Evolutionary conservation across 306 rosid genomes (phyloP).

Genomic region (Morella rubra): DNA sequence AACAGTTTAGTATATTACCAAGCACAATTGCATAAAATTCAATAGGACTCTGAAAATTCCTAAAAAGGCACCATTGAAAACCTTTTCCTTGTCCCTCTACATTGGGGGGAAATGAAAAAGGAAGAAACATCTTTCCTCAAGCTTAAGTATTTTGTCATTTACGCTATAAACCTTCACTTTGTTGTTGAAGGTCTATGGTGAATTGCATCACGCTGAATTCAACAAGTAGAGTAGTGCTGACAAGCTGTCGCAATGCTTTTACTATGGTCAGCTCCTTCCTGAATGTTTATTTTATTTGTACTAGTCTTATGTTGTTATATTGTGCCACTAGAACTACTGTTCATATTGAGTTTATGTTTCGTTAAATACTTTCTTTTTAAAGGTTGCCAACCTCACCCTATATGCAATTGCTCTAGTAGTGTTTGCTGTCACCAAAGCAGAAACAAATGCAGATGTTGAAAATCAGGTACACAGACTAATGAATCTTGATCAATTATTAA

Average conservation of each 20-base stretch:
- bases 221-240: constrained; percentile 84
- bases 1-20: neutral
- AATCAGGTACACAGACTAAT: constrained; percentile 55
- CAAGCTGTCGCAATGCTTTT: constrained; percentile 97
- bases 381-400: constrained; percentile 91
- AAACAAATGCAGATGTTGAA: constrained; percentile 51
- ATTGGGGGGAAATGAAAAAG: constrained; percentile 1
- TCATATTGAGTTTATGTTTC: neutral
- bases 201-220: constrained; percentile 88
- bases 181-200: constrained; percentile 82
- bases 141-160: constrained; percentile 16
- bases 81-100: neutral
- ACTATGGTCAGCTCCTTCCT: constrained; percentile 59
- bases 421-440: constrained; percentile 47
- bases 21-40: neutral
- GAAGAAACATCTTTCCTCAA: constrained; percentile 6
- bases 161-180: constrained; percentile 6
- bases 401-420: constrained; percentile 74
- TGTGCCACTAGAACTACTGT: neutral
- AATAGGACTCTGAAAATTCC: neutral
- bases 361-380: constrained; percentile 1
- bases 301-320: neutral
- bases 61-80: constrained; percentile 6
- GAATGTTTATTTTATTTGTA: constrained; percentile 17
- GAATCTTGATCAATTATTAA: constrained; percentile 22